Evolutionary conservation across 2,329 filamentous ascomycete species (phyloP).

Genomic region (Fusarium sp.): DNA sequence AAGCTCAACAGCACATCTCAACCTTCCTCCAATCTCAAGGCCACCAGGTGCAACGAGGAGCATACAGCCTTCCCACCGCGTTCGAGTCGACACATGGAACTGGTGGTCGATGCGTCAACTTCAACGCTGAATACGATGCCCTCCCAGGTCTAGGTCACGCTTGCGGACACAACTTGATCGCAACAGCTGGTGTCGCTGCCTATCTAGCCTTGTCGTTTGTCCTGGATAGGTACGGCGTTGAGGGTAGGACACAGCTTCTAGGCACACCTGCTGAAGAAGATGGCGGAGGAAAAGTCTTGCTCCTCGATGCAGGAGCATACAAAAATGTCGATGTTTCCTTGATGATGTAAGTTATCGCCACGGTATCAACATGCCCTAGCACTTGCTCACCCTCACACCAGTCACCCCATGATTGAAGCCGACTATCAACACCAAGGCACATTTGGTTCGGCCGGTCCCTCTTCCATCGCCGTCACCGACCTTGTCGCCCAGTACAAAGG

Average conservation of each 20-base stretch:
- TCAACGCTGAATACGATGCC: neutral
- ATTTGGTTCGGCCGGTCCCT: neutral
- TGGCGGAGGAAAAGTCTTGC: neutral
- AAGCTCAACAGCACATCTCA: neutral
- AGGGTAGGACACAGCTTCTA: neutral
- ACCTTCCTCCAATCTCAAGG: neutral
- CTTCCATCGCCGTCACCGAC: neutral
- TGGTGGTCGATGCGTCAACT: neutral
- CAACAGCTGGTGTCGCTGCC: neutral
- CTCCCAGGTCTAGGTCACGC: neutral
- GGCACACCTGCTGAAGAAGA: neutral
- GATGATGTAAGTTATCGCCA: neutral
- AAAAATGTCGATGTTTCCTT: neutral
- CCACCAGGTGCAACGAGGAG: neutral
- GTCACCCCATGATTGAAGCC: neutral
- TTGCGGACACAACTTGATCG: neutral
- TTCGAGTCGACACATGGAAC: neutral
- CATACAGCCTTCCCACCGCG: neutral
- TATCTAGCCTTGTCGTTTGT: neutral
- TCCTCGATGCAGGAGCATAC: neutral
- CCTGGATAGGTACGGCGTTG: neutral
- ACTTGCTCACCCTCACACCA: rapidly evolving
- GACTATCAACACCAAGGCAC: neutral
- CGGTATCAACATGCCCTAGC: rapidly evolving
- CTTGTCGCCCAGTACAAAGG: neutral